These are phyloP conservation scores for Halophytophthora polymorphica DNA, from an alignment of 352 stramenopile species.

Conservation along the genomic window DNA sequence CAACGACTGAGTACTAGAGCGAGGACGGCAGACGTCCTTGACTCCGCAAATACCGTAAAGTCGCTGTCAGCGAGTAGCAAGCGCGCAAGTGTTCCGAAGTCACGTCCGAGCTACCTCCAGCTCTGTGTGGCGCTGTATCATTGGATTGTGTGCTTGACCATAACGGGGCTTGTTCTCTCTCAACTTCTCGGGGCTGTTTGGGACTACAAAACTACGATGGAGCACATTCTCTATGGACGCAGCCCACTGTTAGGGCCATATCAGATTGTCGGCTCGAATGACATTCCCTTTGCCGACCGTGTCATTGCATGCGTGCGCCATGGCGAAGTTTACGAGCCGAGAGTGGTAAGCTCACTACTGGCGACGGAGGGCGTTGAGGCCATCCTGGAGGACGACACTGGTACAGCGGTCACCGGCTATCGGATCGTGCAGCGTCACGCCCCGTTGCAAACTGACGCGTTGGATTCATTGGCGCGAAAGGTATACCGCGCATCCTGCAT, in stretches of 20 bases:
- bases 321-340: background rate
- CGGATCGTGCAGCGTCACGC: background rate
- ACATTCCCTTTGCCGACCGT: conserved; percentile 2
- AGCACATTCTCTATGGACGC: conserved; percentile 1
- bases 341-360: background rate
- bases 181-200: conserved; percentile 9
- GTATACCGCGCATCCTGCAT: background rate
- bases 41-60: too few species aligned
- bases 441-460: background rate
- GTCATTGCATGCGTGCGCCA: conserved; percentile 11
- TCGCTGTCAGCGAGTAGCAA: too few species aligned
- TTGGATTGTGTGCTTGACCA: conserved; percentile 10
- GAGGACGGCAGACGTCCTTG: too few species aligned
- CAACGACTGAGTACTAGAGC: too few species aligned
- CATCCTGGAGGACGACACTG: background rate
- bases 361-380: background rate
- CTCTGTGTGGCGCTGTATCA: conserved; percentile 5
- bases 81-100: too few species aligned
- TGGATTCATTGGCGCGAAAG: background rate
- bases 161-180: conserved; percentile 6
- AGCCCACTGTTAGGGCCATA: conserved; percentile 3
- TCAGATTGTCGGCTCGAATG: conserved; percentile 7
- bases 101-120: too few species aligned
- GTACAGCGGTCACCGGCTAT: background rate
- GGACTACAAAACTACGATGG: background rate